Conservation (phyloP, 2,329 filamentous ascomycete genomes). For the Fusarium coffeatum region DNA sequence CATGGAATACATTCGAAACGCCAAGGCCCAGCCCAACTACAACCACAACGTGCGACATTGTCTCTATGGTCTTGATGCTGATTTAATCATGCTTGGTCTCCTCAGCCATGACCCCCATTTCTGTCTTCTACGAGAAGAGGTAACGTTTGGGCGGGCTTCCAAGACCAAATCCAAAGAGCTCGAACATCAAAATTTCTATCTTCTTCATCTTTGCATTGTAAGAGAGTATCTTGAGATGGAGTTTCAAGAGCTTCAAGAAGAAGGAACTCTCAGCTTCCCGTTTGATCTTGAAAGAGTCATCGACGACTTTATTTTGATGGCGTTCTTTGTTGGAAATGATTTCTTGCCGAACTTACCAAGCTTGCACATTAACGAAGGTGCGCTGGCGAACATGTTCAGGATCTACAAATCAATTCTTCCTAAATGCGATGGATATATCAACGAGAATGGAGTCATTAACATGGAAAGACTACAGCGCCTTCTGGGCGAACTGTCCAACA, state of each 20-base stretch:
- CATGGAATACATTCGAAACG: conserved; percentile 99
- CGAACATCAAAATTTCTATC: conserved; percentile 98
- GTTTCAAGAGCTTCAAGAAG: conserved; percentile 89
- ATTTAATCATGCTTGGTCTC: conserved; percentile 97
- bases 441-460: conserved; percentile 93
- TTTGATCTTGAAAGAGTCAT: conserved; percentile 97
- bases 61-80: conserved; percentile 95
- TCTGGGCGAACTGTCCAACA: conserved; percentile 84
- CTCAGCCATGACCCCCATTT: conserved; percentile 99
- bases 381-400: conserved; percentile 95
- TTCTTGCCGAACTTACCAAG: conserved; percentile 97
- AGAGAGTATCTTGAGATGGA: conserved; percentile 96
- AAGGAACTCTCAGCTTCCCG: conserved; percentile 76
- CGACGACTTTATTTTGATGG: conserved; percentile 99
- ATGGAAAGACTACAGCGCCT: conserved; percentile 81
- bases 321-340: conserved; percentile 99
- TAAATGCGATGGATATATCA: conserved; percentile 92
- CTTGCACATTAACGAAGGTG: conserved; percentile 98
- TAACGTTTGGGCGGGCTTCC: conserved; percentile 91
- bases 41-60: conserved; percentile 95
- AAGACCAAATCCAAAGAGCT: conserved; percentile 94
- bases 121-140: conserved; percentile 94
- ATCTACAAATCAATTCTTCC: conserved; percentile 93
- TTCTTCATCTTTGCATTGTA: conserved; percentile 97
- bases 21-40: conserved; percentile 94